phyloP scores from a whole-genome alignment of 116 monocot genomes.

The Phalaenopsis hybrid region DNA sequence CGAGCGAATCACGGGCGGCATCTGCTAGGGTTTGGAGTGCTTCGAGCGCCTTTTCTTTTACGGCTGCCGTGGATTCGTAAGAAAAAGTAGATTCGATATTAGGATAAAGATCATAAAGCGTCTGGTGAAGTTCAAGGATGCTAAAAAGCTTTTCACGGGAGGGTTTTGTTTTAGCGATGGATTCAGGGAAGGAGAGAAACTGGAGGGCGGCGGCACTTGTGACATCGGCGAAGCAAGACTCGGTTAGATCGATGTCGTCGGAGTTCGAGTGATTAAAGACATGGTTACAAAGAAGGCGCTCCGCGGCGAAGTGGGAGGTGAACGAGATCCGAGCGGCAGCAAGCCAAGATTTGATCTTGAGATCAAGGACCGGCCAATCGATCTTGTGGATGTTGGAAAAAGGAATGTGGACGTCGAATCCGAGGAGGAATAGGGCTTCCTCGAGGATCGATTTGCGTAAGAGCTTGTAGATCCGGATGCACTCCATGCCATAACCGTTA shows the following conservation, averaged over 20 bases:
- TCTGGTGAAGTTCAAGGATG: slow-evolving; percentile 46
- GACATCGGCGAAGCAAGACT: slow-evolving; percentile 45
- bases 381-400: slow-evolving; percentile 15
- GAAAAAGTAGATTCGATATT: slow-evolving; percentile 47
- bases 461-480: slow-evolving; percentile 17
- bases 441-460: slow-evolving; percentile 21
- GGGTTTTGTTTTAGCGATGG: slow-evolving; percentile 24
- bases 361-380: slow-evolving; percentile 23
- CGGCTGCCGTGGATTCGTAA: slow-evolving; percentile 21
- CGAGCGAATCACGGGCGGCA: slow-evolving; percentile 29
- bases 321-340: slow-evolving; percentile 26
- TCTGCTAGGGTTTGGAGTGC: slow-evolving; percentile 31
- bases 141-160: slow-evolving; percentile 53
- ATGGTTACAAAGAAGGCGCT: slow-evolving; percentile 43
- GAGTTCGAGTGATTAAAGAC: slow-evolving; percentile 43
- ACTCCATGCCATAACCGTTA: slow-evolving; percentile 30
- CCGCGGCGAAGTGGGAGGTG: slow-evolving; percentile 38
- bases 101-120: slow-evolving; percentile 27
- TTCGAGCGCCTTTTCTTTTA: slow-evolving; percentile 18
- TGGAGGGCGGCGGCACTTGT: slow-evolving; percentile 27
- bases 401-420: slow-evolving; percentile 17
- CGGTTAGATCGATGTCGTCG: slow-evolving; percentile 15
- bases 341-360: slow-evolving; percentile 33
- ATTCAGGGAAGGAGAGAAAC: slow-evolving; percentile 47
- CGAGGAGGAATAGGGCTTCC: slow-evolving; percentile 14